Conservation (phyloP, 2,329 filamentous ascomycete genomes). For the Dichotomopilus funicola region DNA sequence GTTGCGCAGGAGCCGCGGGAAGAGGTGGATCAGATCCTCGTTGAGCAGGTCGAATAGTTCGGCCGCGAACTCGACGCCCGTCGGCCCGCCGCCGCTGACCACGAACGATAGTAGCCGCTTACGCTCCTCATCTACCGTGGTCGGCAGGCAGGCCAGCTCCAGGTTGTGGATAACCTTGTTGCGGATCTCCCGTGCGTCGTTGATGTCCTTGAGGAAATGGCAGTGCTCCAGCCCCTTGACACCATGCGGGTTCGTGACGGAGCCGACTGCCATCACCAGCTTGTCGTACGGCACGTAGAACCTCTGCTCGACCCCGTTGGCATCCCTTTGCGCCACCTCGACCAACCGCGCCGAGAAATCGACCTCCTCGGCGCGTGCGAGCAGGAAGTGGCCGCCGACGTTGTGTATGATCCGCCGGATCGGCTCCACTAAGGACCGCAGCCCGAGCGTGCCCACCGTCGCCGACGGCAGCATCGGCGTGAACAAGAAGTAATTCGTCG, state of each 20-base stretch:
- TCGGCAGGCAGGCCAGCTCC: slow-evolving; percentile 86
- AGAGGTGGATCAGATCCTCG: slow-evolving; percentile 78
- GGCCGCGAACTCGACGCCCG: slow-evolving; percentile 94
- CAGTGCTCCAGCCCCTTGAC: slow-evolving; percentile 92
- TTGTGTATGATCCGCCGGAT: slow-evolving; percentile 75
- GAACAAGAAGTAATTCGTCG: slow-evolving; percentile 95
- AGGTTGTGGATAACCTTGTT: slow-evolving; percentile 86
- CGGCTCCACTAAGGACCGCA: slow-evolving; percentile 87
- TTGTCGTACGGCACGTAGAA: slow-evolving; percentile 99
- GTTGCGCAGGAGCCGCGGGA: slow-evolving; percentile 86
- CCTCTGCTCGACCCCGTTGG: slow-evolving; percentile 62
- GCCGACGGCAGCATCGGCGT: slow-evolving; percentile 97
- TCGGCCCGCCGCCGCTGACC: slow-evolving; percentile 90
- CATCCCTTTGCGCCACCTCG: slow-evolving; percentile 70
- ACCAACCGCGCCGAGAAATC: slow-evolving; percentile 89
- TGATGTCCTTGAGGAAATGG: slow-evolving; percentile 91
- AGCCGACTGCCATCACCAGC: slow-evolving; percentile 85
- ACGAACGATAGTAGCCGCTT: slow-evolving; percentile 87
- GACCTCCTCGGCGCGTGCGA: slow-evolving; percentile 78
- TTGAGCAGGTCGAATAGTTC: slow-evolving; percentile 95
- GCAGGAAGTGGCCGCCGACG: slow-evolving; percentile 82
- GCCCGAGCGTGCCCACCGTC: slow-evolving; percentile 88
- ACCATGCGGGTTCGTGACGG: slow-evolving; percentile 87
- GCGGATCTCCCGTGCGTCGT: slow-evolving; percentile 82
- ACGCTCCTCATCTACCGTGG: slow-evolving; percentile 81